phyloP scores from a whole-genome alignment of 176 grass and related monocot species.

The Olyra latifolia region DNA sequence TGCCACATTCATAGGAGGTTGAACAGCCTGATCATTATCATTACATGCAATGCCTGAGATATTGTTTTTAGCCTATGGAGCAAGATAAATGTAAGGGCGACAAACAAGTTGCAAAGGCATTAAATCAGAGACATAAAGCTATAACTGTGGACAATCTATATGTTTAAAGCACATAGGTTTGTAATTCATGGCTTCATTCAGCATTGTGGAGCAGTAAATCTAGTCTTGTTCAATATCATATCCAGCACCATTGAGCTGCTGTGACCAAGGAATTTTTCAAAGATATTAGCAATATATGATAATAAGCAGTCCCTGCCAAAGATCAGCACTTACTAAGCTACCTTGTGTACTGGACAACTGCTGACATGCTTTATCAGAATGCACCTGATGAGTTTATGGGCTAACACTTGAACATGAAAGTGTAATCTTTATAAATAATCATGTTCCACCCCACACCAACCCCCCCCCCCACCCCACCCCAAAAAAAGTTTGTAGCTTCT shows the following conservation, averaged over 20 bases:
- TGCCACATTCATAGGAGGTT: slow-evolving; percentile 21
- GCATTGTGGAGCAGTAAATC: neutral
- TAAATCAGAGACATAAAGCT: slow-evolving; percentile 19
- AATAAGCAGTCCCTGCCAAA: slow-evolving; percentile 8
- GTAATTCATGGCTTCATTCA: slow-evolving; percentile 5
- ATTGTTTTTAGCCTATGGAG: slow-evolving; percentile 34
- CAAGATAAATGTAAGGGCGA: slow-evolving; percentile 27
- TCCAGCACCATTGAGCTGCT: slow-evolving; percentile 12
- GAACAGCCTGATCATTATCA: slow-evolving; percentile 31
- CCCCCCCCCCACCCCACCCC: too few relatives aligned
- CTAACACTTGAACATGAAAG: slow-evolving; percentile 23
- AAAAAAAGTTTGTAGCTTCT: neutral
- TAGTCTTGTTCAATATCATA: slow-evolving; percentile 16
- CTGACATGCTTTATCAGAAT: neutral
- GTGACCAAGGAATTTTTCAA: slow-evolving; percentile 16
- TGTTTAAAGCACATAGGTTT: slow-evolving; percentile 4
- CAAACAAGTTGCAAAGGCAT: slow-evolving; percentile 27
- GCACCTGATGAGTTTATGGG: slow-evolving; percentile 2
- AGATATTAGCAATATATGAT: slow-evolving; percentile 16
- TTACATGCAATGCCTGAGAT: slow-evolving; percentile 28
- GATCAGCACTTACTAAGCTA: slow-evolving; percentile 9
- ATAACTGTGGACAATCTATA: slow-evolving; percentile 16
- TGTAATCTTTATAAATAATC: slow-evolving; percentile 16
- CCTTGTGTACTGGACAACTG: neutral
- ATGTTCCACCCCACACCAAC: neutral